phyloP scores from a whole-genome alignment of 768 basidiomycete genomes.

The Tephrocybe rancida region DNA sequence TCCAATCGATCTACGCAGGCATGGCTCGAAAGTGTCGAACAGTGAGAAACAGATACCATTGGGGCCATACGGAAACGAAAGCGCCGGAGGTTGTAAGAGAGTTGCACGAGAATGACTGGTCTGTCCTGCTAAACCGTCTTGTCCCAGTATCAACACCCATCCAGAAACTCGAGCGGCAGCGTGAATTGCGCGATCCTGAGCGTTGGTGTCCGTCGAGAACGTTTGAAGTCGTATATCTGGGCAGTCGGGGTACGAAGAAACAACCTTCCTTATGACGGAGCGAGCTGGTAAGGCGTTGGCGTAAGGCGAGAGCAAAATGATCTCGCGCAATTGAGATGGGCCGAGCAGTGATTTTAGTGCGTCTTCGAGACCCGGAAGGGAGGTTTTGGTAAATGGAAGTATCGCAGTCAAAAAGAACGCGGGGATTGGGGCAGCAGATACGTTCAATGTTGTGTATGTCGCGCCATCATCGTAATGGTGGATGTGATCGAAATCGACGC shows the following conservation, averaged over 20 bases:
- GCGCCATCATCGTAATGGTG: conserved; percentile 10
- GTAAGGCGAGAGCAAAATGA: conserved; percentile 50
- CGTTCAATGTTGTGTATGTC: conserved; percentile 5
- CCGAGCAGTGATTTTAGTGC: conserved; percentile 42
- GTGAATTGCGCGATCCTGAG: conserved; percentile 31
- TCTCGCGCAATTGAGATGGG: conserved; percentile 39
- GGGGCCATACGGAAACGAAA: conserved; percentile 43
- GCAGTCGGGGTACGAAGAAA: conserved; percentile 32
- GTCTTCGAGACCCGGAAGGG: conserved; percentile 32
- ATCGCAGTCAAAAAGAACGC: conserved; percentile 46
- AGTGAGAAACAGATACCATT: conserved; percentile 29
- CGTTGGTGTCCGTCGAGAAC: conserved; percentile 24
- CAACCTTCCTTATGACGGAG: conserved; percentile 31
- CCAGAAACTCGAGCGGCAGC: conserved; percentile 39
- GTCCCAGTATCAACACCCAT: conserved; percentile 56
- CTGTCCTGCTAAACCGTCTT: conserved; percentile 40
- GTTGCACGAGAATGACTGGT: conserved; percentile 31
- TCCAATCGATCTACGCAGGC: conserved; percentile 27
- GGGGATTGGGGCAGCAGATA: conserved; percentile 14
- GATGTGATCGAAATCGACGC: not conserved
- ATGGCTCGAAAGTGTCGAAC: conserved; percentile 26
- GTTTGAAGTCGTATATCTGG: conserved; percentile 46
- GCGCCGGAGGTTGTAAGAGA: conserved; percentile 44
- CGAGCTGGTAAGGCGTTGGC: conserved; percentile 35
- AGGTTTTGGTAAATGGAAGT: conserved; percentile 43